These are phyloP conservation scores for Boechera stricta DNA, from an alignment of 345 rosid genomes.

Conservation along the genomic window DNA sequence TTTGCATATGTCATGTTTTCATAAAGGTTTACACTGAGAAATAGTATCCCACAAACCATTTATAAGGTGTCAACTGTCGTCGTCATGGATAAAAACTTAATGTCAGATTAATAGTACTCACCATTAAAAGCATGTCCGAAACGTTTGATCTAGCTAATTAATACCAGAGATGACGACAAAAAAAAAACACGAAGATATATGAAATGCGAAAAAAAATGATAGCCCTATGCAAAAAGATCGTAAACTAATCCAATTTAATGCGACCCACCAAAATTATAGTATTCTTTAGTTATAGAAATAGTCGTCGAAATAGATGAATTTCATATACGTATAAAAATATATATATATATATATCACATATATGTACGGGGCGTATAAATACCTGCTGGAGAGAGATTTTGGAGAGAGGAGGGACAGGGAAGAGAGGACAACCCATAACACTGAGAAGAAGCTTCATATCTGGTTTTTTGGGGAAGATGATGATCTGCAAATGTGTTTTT, in stretches of 20 bases:
- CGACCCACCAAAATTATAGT: conserved; percentile 8
- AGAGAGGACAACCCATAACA: conserved; percentile 91
- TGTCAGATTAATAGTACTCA: conserved; percentile 31
- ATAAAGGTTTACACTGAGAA: conserved; percentile 7
- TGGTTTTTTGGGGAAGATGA: conserved; percentile 55
- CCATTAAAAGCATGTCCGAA: conserved; percentile 35
- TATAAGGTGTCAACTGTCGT: conserved; percentile 25
- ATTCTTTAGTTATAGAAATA: neutral
- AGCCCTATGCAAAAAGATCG: neutral
- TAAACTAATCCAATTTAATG: conserved; percentile 10
- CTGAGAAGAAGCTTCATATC: conserved; percentile 71
- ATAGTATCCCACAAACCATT: conserved; percentile 20
- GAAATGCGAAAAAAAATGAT: neutral
- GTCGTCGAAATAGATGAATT: conserved; percentile 12
- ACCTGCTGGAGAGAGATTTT: conserved; percentile 61
- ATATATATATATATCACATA: neutral
- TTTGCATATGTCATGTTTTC: conserved; percentile 17
- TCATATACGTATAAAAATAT: neutral
- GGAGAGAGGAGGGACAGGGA: conserved; percentile 65
- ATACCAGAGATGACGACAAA: neutral
- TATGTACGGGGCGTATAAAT: neutral
- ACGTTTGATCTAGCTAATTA: conserved; percentile 16
- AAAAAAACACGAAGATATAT: neutral
- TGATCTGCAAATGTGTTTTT: conserved; percentile 59
- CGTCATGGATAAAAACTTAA: conserved; percentile 3